These are phyloP conservation scores for Talaromyces ruber DNA, from an alignment of 495 filamentous ascomycete species.

Conservation along the genomic window DNA sequence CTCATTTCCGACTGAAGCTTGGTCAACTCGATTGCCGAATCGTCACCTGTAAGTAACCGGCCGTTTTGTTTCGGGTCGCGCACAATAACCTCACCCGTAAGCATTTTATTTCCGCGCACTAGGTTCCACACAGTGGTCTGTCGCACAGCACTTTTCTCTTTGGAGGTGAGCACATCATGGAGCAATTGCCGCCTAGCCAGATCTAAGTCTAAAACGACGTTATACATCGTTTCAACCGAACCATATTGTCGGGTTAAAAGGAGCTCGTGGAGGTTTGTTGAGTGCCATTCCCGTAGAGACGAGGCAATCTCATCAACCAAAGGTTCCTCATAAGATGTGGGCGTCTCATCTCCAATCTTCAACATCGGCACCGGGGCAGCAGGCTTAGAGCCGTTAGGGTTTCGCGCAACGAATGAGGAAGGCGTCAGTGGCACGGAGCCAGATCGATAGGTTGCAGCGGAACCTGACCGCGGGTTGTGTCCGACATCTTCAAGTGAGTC, in stretches of 20 bases:
- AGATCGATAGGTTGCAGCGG: slow-evolving; percentile 18
- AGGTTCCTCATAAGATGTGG: slow-evolving; percentile 78
- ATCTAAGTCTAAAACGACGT: slow-evolving; percentile 71
- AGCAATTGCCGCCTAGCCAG: slow-evolving; percentile 78
- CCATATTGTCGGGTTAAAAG: slow-evolving; percentile 73
- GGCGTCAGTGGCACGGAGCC: slow-evolving; percentile 29
- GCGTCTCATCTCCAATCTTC: slow-evolving; percentile 93
- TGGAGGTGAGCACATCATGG: slow-evolving; percentile 81
- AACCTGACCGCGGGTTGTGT: slow-evolving; percentile 6
- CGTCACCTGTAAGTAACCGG: slow-evolving; percentile 78
- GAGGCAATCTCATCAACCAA: slow-evolving; percentile 96
- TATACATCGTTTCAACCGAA: slow-evolving; percentile 70
- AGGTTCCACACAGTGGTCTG: slow-evolving; percentile 92
- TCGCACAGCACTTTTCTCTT: slow-evolving; percentile 67
- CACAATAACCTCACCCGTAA: slow-evolving; percentile 87
- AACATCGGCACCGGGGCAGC: slow-evolving; percentile 93
- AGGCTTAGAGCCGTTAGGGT: slow-evolving; percentile 60
- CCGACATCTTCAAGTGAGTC: slow-evolving; percentile 22
- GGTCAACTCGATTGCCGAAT: slow-evolving; percentile 87
- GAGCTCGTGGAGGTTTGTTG: slow-evolving; percentile 91
- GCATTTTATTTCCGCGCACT: slow-evolving; percentile 85
- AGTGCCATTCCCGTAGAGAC: slow-evolving; percentile 95
- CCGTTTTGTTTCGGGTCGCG: slow-evolving; percentile 77
- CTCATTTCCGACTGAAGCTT: slow-evolving; percentile 94
- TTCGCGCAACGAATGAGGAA: slow-evolving; percentile 21